phyloP scores from a whole-genome alignment of 2,329 filamentous ascomycete species.

The Hirsutella thompsonii region DNA sequence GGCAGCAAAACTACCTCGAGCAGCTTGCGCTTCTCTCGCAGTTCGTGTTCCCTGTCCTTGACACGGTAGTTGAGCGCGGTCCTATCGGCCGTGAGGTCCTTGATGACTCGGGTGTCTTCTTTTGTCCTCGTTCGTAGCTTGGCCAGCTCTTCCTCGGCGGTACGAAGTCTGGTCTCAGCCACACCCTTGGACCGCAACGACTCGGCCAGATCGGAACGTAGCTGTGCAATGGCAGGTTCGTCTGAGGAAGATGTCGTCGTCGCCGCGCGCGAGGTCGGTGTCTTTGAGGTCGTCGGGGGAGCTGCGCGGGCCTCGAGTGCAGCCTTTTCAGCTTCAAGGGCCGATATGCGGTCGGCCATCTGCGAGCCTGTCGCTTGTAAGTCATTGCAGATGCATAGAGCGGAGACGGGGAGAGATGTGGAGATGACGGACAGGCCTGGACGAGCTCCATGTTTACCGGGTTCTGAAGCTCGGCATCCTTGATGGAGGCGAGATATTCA shows the following conservation, averaged over 20 bases:
- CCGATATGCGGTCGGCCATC: constrained; percentile 53
- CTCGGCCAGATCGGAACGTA: constrained; percentile 60
- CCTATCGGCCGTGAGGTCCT: constrained; percentile 48
- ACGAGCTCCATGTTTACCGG: constrained; percentile 54
- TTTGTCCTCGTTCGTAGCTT: constrained; percentile 46
- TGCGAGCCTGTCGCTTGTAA: constrained; percentile 38
- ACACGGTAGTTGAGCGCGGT: constrained; percentile 51
- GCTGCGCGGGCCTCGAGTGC: constrained; percentile 17
- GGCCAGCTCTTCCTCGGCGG: constrained; percentile 50
- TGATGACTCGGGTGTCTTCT: constrained; percentile 48
- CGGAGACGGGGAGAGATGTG: not conserved
- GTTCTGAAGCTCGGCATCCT: constrained; percentile 56
- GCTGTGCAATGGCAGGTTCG: constrained; percentile 28
- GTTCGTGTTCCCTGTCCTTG: constrained; percentile 73
- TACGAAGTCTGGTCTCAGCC: constrained; percentile 50
- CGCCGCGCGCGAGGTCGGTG: not conserved
- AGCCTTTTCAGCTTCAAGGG: constrained; percentile 45
- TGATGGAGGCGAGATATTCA: constrained; percentile 66
- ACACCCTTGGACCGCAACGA: constrained; percentile 63
- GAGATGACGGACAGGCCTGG: constrained; percentile 53
- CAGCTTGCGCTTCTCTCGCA: constrained; percentile 71
- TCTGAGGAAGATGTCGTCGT: constrained; percentile 6
- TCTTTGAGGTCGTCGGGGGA: constrained; percentile 9
- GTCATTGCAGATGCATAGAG: not conserved
- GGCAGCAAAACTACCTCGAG: constrained; percentile 45